Conservation (phyloP, 2,329 filamentous ascomycete genomes). For the Epichloe amarillans region DNA sequence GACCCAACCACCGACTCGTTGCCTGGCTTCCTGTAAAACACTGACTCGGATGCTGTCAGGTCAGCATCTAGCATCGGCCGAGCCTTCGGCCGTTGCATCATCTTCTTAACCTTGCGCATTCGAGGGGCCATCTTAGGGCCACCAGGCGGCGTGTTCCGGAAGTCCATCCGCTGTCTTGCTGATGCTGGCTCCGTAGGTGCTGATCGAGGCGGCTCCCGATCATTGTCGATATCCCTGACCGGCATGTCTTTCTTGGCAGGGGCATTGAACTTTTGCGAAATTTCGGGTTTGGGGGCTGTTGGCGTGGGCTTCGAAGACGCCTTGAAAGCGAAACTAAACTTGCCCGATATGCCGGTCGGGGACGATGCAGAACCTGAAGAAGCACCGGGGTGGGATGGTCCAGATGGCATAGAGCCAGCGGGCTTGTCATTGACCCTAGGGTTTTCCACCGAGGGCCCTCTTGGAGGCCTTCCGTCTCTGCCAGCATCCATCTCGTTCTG, state of each 20-base stretch:
- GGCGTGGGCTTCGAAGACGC: slow-evolving; percentile 47
- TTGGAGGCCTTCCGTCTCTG: neutral
- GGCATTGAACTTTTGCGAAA: slow-evolving; percentile 54
- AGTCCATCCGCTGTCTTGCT: slow-evolving; percentile 26
- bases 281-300: slow-evolving; percentile 48
- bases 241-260: slow-evolving; percentile 31
- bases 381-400: neutral
- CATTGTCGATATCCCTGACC: slow-evolving; percentile 15
- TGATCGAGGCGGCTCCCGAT: slow-evolving; percentile 34
- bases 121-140: slow-evolving; percentile 29
- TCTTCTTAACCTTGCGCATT: slow-evolving; percentile 52
- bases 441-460: neutral
- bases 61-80: slow-evolving; percentile 60
- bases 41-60: slow-evolving; percentile 67
- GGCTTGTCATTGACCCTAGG: neutral
- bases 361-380: slow-evolving; percentile 35
- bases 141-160: slow-evolving; percentile 18
- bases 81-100: slow-evolving; percentile 56
- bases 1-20: slow-evolving; percentile 94
- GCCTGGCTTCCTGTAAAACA: slow-evolving; percentile 91
- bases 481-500: neutral
- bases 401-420: neutral
- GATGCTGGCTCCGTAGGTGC: slow-evolving; percentile 43
- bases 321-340: slow-evolving; percentile 93
- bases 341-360: slow-evolving; percentile 38